Percentiles rank a stretch among this genome's conserved stretches.
These are phyloP conservation scores for Sphenostylis stenocarpa DNA, from an alignment of 306 rosid species.

Conservation along the genomic window DNA sequence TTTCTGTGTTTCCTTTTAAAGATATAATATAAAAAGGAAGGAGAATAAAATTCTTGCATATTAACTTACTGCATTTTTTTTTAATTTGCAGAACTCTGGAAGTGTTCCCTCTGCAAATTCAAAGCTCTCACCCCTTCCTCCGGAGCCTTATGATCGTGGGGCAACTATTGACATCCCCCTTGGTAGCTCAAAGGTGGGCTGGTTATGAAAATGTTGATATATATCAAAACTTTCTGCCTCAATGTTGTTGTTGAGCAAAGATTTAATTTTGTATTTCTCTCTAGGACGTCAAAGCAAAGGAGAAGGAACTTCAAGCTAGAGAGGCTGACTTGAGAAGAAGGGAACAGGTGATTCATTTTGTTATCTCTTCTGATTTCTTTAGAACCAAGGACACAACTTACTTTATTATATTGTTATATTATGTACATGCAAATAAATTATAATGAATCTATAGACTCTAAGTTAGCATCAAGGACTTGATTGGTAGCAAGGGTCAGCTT, in stretches of 20 bases:
- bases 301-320: conserved; percentile 83
- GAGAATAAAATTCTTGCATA: background rate
- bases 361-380: conserved; percentile 21
- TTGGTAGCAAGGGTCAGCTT: background rate
- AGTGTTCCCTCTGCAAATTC: conserved; percentile 63
- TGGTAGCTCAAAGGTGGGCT: conserved; percentile 54
- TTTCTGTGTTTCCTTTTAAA: conserved; percentile 24
- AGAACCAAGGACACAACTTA: background rate
- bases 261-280: conserved; percentile 25
- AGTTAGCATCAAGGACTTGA: conserved; percentile 23
- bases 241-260: conserved; percentile 15
- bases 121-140: conserved; percentile 80
- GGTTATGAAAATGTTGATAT: conserved; percentile 27
- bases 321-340: conserved; percentile 83
- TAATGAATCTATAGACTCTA: background rate
- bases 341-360: conserved; percentile 70
- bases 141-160: conserved; percentile 77
- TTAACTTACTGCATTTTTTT: conserved; percentile 19
- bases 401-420: background rate
- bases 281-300: conserved; percentile 73
- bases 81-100: conserved; percentile 53
- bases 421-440: background rate
- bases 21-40: background rate
- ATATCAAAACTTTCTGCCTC: conserved; percentile 13
- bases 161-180: conserved; percentile 78